Evolutionary conservation across 805 yeast species (phyloP), one percentile per base, ranked within the genome.

Genomic region (Candida sakaeoensis): DNA sequence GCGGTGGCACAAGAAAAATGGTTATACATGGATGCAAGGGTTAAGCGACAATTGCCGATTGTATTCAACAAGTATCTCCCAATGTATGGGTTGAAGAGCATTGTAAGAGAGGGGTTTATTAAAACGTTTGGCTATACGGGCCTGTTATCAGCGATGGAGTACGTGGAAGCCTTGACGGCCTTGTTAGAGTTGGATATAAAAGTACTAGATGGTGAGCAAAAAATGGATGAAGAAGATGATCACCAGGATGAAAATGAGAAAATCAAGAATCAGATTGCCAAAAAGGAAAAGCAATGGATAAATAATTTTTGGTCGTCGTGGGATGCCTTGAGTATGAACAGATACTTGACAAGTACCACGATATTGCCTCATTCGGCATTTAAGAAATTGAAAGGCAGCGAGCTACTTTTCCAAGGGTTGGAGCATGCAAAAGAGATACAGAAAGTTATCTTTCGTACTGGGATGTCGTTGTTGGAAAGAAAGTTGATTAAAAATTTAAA

Each of bases 1-100:
- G 82, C 79, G 5, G 81, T 83, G n/a, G 93, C 98, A 0, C 84
- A 82, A 53, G 96, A 93, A 58, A 80, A 80, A 41, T 93, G 98
- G 98, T 71, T 83, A 18, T 95, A 91, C 57, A 79, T 91, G 81
- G 93, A 88, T 55, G 77, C 85, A 27, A 72, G 74, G 8, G 69
- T 91, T 37, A 95, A 93, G 57, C 78, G 81, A 41, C 82, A 80
- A 45, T 64, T 93, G 17, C 82, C 83, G 16, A 57, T 69, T 10
- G 81, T 86, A 16, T 84, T 93, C 53, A 74, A 70, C 44, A 79
- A 78, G 49, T 85, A 86, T 43, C 65, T 87, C 8, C 84, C 82
- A 1, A 65, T 77, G 40, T 89, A 85, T 56, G 96, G 93, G 4
- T 66, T 93, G 22, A 93, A 85, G 42, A 93, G 87, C 28, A 71